Evolutionary conservation across 208 protist genomes (phyloP).

Genomic region (Leptomonas pyrrhocoris): DNA sequence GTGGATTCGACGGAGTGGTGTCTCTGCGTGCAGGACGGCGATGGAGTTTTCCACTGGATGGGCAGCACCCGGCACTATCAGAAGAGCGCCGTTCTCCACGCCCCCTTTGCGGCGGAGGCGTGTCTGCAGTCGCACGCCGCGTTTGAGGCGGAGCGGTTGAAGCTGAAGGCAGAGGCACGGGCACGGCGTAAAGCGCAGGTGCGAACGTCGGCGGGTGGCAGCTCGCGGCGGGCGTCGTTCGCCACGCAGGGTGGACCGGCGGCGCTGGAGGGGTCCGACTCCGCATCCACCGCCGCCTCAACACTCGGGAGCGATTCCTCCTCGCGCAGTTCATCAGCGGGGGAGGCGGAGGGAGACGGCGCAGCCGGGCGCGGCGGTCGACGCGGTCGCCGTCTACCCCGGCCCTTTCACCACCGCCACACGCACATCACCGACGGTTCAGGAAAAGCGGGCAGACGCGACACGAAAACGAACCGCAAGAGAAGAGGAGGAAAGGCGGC

Average conservation of each 20-base stretch:
- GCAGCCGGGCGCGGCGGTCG: background rate
- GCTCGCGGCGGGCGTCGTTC: constrained; percentile 9
- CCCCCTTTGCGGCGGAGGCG: constrained; percentile 35
- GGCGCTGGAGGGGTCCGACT: background rate
- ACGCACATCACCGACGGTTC: background rate
- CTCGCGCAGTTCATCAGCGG: background rate
- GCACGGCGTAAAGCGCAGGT: background rate
- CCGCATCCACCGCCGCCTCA: background rate
- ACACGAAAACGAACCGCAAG: background rate
- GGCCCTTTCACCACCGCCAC: background rate
- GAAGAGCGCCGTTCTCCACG: constrained; percentile 20
- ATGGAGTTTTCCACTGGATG: constrained; percentile 38
- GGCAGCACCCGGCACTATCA: constrained; percentile 29
- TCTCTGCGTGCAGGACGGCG: constrained; percentile 43
- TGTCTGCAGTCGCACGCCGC: constrained; percentile 25
- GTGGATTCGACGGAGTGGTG: constrained; percentile 17
- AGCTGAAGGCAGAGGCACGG: background rate
- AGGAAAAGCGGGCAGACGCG: background rate
- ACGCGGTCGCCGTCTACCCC: background rate
- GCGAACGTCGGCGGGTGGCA: background rate
- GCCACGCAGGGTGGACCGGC: background rate
- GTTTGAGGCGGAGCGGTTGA: constrained; percentile 20
- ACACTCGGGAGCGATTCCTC: background rate
- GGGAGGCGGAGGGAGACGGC: background rate
- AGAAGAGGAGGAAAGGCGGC: background rate